These are phyloP conservation scores for Emiliania huxleyi DNA, from an alignment of 78 protist genomes.

Conservation along the genomic window DNA sequence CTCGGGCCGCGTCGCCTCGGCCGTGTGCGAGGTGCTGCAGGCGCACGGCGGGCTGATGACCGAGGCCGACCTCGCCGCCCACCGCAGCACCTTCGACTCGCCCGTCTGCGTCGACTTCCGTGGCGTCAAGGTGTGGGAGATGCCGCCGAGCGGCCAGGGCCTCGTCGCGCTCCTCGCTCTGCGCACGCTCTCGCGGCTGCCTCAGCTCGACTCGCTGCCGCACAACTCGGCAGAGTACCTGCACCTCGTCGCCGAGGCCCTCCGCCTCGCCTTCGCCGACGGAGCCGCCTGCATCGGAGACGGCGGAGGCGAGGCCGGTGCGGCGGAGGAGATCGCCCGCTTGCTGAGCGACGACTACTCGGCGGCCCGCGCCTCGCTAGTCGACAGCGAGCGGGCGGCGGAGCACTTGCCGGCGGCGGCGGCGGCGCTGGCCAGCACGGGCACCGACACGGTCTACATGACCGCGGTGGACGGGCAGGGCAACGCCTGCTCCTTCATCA, in stretches of 20 bases:
- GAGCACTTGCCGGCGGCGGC: background rate
- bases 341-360: background rate
- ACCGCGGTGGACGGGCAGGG: constrained; percentile 53
- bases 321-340: background rate
- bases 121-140: constrained; percentile 63
- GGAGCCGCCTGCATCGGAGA: background rate
- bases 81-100: constrained; percentile 35
- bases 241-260: constrained; percentile 68
- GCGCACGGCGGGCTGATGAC: constrained; percentile 69
- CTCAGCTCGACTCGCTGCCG: background rate
- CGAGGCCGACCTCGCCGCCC: constrained; percentile 62
- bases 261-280: constrained; percentile 78
- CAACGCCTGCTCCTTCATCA: constrained; percentile 70
- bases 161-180: constrained; percentile 78
- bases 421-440: background rate
- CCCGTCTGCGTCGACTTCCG: constrained; percentile 58
- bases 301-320: background rate
- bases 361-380: background rate
- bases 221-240: constrained; percentile 51
- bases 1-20: constrained; percentile 65
- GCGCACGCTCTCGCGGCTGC: background rate
- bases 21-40: constrained; percentile 53
- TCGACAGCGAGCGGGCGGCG: background rate
- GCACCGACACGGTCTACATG: background rate
- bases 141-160: constrained; percentile 87